Base-by-base conservation (phyloP, 2,329 filamentous ascomycete species). In the Fonsecaea pedrosoi region DNA sequence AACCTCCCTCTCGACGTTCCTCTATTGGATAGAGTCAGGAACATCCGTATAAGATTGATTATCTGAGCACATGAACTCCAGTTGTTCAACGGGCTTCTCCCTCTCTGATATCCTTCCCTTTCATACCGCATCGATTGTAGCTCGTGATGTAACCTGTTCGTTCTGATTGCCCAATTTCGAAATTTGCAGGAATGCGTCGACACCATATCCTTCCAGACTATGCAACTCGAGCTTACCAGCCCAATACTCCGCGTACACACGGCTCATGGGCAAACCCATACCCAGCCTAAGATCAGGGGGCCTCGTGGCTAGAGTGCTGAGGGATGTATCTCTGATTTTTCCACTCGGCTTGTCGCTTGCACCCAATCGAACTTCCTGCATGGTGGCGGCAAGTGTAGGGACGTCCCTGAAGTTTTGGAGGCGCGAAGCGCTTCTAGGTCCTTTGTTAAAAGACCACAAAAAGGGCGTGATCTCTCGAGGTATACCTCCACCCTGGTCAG, bases 231-330 rank as follows among this genome's bases (percentile, higher is more conserved):
- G 82, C 73, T 87, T 95, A 30, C 95, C 95, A 2, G 95, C 95
- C 95, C 95, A 99, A 78, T 98, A 98, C 79, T 98, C 94, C 34
- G 94, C 93, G 78, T 98, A 99, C 2, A 98, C 92, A 69, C 92
- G 87, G 74, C 94, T 97, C 80, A 99, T 89, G 0, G 95, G 95
- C 60, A 99, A 80, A 1, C 95, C 95, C 85, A 99, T 96, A 3
- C 95, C 95, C 1, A 99, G 84, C 10, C 92, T 87, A 68, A 98
- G 82, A 75, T 97, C 90, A 0, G 95, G 94, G 18, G 93, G 92
- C 40, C 95, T 86, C 65, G 89, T 91, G 1, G 92, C 92, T 50
- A 99, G 83, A 1, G 91, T 89, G 10, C 90, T 88, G 32, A 99
- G 83, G 0, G 93, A 97, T 71, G 85, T 88, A 62, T 87, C 83